Conservation (phyloP, 2,329 filamentous ascomycete genomes). For the Xylariomycetidae sp. region DNA sequence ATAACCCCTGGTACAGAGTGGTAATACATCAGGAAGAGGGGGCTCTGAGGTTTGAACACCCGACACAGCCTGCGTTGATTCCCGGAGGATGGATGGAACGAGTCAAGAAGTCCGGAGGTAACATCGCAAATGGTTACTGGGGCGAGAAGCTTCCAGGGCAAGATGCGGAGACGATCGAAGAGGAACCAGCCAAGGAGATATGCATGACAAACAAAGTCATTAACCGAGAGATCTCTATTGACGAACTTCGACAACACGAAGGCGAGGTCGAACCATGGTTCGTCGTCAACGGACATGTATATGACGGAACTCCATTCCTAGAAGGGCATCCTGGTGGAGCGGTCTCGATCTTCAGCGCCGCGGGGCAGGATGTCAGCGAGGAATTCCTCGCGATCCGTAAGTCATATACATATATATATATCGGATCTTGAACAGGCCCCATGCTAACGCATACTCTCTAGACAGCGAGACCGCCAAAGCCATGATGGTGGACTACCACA, state of each 20-base stretch:
- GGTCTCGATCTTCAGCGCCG: slow-evolving; percentile 75
- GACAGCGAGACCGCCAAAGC: slow-evolving; percentile 87
- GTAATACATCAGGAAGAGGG: slow-evolving; percentile 65
- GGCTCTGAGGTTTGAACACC: slow-evolving; percentile 75
- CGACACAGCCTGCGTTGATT: slow-evolving; percentile 73
- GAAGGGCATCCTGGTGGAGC: slow-evolving; percentile 82
- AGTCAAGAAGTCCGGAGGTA: slow-evolving; percentile 76
- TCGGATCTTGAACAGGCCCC: slow-evolving; percentile 18
- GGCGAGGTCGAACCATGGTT: slow-evolving; percentile 73
- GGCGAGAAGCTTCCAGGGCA: slow-evolving; percentile 64
- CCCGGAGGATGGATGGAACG: slow-evolving; percentile 91
- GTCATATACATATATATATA: slow-evolving; percentile 28
- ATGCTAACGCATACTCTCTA: slow-evolving; percentile 30
- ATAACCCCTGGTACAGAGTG: slow-evolving; percentile 89
- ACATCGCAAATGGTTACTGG: slow-evolving; percentile 79
- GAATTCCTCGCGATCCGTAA: slow-evolving; percentile 90
- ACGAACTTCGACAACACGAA: slow-evolving; percentile 67
- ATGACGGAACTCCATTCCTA: slow-evolving; percentile 77
- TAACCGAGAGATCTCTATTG: slow-evolving; percentile 58
- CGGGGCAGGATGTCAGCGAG: slow-evolving; percentile 77
- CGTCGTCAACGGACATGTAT: slow-evolving; percentile 81
- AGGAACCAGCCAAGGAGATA: slow-evolving; percentile 59
- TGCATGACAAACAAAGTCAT: slow-evolving; percentile 71
- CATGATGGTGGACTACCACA: slow-evolving; percentile 84
- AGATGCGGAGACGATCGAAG: slow-evolving; percentile 33